phyloP scores from a whole-genome alignment of 306 rosid genomes.

The cucumber (Cucumis sativus) region DNA sequence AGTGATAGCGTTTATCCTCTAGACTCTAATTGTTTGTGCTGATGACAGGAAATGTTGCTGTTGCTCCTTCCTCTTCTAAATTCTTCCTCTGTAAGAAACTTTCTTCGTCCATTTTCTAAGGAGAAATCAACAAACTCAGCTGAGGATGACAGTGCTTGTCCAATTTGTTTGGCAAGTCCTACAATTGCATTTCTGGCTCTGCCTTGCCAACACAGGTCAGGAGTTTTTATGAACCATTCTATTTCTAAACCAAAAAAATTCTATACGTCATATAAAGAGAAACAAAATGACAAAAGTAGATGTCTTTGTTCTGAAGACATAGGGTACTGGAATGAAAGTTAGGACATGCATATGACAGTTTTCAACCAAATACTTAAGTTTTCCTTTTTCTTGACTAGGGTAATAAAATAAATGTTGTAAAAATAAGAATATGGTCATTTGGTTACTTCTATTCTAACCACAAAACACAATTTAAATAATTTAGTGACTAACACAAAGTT shows the following conservation, averaged over 20 bases:
- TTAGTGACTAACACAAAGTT: background rate
- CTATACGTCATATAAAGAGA: background rate
- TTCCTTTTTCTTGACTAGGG: background rate
- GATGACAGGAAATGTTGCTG: constrained; percentile 88
- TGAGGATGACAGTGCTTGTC: constrained; percentile 58
- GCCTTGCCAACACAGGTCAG: constrained; percentile 94
- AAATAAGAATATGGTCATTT: background rate
- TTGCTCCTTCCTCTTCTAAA: constrained; percentile 95
- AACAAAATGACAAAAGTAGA: background rate
- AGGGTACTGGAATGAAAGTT: background rate
- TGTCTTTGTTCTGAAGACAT: background rate
- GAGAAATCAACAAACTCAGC: constrained; percentile 68
- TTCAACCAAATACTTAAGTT: background rate
- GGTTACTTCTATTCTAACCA: background rate
- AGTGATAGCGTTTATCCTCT: background rate
- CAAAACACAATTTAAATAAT: background rate
- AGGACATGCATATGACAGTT: background rate
- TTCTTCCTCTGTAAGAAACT: constrained; percentile 72
- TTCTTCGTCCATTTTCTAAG: constrained; percentile 74
- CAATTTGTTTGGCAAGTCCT: constrained; percentile 78
- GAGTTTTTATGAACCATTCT: background rate
- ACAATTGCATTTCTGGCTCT: constrained; percentile 80
- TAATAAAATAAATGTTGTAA: background rate
- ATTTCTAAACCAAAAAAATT: background rate
- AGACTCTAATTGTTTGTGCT: constrained; percentile 14